These are phyloP conservation scores for Alloteropsis semialata DNA, from an alignment of 176 grass and related monocot species.

Conservation along the genomic window DNA sequence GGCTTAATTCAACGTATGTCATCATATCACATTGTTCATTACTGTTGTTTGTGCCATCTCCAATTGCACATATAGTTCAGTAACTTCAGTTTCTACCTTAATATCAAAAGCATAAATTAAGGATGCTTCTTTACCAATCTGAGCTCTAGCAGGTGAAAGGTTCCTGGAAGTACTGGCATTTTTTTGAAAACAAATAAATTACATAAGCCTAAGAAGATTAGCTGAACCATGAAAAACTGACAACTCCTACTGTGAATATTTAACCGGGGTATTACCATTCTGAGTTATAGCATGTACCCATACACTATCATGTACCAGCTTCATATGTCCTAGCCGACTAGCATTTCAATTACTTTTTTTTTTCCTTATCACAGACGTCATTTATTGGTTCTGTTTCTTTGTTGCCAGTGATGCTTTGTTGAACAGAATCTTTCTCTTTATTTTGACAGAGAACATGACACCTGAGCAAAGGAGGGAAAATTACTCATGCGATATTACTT, in stretches of 20 bases:
- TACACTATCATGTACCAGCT: background rate
- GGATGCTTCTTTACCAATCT: background rate
- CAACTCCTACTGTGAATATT: background rate
- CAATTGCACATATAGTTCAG: conserved; percentile 16
- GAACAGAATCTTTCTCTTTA: conserved; percentile 15
- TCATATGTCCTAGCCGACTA: conserved; percentile 5
- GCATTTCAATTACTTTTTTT: conserved; percentile 6
- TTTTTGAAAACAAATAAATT: conserved; percentile 11
- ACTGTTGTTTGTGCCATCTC: conserved; percentile 10
- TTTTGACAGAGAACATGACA: conserved; percentile 93
- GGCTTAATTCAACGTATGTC: conserved; percentile 99
- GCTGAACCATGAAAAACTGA: conserved; percentile 9
- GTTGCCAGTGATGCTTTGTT: conserved; percentile 22
- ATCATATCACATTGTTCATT: conserved; percentile 44
- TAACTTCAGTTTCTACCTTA: conserved; percentile 4
- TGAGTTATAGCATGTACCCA: background rate
- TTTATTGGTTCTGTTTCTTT: conserved; percentile 14
- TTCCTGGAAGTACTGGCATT: conserved; percentile 5
- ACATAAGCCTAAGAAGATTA: background rate
- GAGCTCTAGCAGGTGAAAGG: background rate
- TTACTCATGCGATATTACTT: conserved; percentile 93
- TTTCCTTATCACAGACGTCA: background rate
- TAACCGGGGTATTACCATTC: background rate
- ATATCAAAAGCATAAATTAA: conserved; percentile 18
- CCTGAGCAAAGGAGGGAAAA: conserved; percentile 97